Evolutionary conservation across 1,139 yeast species (phyloP).

Genomic region (Scheffersomyces cryptocercus): DNA sequence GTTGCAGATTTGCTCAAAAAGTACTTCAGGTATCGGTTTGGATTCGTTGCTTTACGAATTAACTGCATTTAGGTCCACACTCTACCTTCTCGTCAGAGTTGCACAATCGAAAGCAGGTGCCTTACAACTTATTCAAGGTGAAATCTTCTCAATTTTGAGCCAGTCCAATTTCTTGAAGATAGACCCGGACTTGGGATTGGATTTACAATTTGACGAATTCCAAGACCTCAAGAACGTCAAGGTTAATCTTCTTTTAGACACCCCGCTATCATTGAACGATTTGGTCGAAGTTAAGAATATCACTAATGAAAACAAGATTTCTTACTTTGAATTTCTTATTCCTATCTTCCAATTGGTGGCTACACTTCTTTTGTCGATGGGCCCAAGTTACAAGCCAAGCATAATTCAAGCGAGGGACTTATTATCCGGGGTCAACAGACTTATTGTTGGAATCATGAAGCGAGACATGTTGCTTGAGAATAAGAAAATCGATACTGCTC

Average conservation of each 20-base stretch:
- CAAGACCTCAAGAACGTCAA: slow-evolving; percentile 20
- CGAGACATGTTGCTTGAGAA: slow-evolving; percentile 54
- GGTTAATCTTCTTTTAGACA: slow-evolving; percentile 51
- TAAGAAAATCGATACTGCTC: slow-evolving; percentile 15
- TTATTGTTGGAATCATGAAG: slow-evolving; percentile 69
- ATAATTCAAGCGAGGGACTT: slow-evolving; percentile 55
- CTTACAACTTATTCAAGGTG: slow-evolving; percentile 70
- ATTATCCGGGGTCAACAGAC: slow-evolving; percentile 52
- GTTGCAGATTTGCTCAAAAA: slow-evolving; percentile 39
- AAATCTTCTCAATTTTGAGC: slow-evolving; percentile 62
- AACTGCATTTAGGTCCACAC: slow-evolving; percentile 72
- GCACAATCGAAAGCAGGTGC: slow-evolving; percentile 82
- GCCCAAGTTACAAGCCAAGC: slow-evolving; percentile 73
- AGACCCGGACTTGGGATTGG: slow-evolving; percentile 82
- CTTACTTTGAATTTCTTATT: slow-evolving; percentile 68
- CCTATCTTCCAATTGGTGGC: slow-evolving; percentile 76
- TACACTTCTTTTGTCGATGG: slow-evolving; percentile 72
- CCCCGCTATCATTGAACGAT: slow-evolving; percentile 42
- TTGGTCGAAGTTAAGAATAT: slow-evolving; percentile 13
- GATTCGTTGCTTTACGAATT: slow-evolving; percentile 66
- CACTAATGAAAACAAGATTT: slow-evolving; percentile 30
- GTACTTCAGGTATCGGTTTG: slow-evolving; percentile 37
- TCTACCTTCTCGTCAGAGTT: slow-evolving; percentile 69
- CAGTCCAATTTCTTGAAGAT: slow-evolving; percentile 58
- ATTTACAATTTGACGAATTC: slow-evolving; percentile 30